Base-by-base conservation (phyloP, 2,329 filamentous ascomycete genomes). In the Exophiala bonariae region DNA sequence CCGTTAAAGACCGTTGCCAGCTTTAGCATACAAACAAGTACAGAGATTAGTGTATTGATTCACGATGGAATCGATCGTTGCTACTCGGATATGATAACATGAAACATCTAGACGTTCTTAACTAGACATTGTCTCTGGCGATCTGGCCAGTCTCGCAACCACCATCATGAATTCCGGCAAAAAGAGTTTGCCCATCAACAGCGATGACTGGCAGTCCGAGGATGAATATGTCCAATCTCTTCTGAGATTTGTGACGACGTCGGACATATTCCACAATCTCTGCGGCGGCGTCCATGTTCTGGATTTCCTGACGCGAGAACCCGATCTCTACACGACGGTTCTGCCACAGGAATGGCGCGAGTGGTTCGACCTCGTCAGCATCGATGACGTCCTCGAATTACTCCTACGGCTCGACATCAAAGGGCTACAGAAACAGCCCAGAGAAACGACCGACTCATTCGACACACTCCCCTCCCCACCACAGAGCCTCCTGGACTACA, bases 251-350 rank as follows among this genome's bases (percentile, higher is more conserved):
- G 80, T 84, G 1, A 83, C 83, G 4, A 83, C 82, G 2, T 87
- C 86, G 36, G 80, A 85, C 44, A 75, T 89, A 1, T 90, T 96
- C 59, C 86, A 89, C 56, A 89, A 88, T 19, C 77, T 99, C n/a
- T 96, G 90, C 63, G 93, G 93, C 44, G 91, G 92, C n/a, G 88
- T 97, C 1, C 93, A 99, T 64, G 91, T 99, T 54, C 78, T 97
- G 47, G 93, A 99, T 66, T 97, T 99, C 69, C 89, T 96, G 71
- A 96, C 90, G 2, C 81, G 82, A 33, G 81, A 89, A 38, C 88
- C 89, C 4, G 86, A 89, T 54, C 77, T 96, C 0, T 99, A 96
- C 65, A 81, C 86, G 42, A 76, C 79, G 1, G 79, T 92, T 1
- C 68, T 99, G 1, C 88, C 90, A 0, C 65, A 78, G 50, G 83